These are phyloP conservation scores for Phytophthora fragariaefolia DNA, from an alignment of 352 stramenopile species.

Conservation along the genomic window DNA sequence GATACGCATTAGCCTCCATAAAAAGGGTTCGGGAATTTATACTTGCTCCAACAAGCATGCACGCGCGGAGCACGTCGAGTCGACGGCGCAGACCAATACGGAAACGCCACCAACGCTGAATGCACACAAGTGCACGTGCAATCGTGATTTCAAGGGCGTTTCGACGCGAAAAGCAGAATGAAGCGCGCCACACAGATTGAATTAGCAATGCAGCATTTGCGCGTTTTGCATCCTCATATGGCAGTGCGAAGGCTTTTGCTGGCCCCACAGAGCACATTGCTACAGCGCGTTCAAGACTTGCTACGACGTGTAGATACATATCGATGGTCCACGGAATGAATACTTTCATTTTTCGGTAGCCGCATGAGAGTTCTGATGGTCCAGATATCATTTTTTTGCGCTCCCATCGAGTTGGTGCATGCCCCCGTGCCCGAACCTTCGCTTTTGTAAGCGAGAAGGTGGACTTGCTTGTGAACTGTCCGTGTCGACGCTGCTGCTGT, in stretches of 20 bases:
- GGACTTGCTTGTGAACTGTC: conserved; percentile 11
- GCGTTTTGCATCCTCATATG: conserved; percentile 59
- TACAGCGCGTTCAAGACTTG: conserved; percentile 37
- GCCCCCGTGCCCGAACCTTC: conserved; percentile 52
- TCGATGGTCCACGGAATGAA: conserved; percentile 81
- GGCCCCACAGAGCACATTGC: conserved; percentile 42
- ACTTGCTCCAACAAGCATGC: conserved; percentile 54
- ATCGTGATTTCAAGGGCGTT: conserved; percentile 62
- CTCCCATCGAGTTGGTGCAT: conserved; percentile 51
- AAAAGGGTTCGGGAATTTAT: conserved; percentile 75
- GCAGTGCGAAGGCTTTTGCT: conserved; percentile 52
- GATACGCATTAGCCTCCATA: conserved; percentile 68
- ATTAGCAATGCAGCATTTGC: conserved; percentile 56
- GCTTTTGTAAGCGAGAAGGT: conserved; percentile 45
- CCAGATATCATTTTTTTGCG: conserved; percentile 19
- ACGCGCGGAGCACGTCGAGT: conserved; percentile 56
- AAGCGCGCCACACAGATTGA: conserved; percentile 63
- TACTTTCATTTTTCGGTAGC: conserved; percentile 63
- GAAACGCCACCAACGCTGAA: conserved; percentile 79
- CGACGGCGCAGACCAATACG: conserved; percentile 48
- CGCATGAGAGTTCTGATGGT: neutral
- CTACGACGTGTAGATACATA: conserved; percentile 76
- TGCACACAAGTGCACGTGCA: conserved; percentile 55
- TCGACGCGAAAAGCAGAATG: conserved; percentile 42
- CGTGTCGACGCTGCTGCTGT: conserved; percentile 34